Percentiles rank a stretch among this genome's conserved stretches.
These are phyloP conservation scores for Podospora bellae-mahoneyi DNA, from an alignment of 495 filamentous ascomycete genomes.

Conservation along the genomic window DNA sequence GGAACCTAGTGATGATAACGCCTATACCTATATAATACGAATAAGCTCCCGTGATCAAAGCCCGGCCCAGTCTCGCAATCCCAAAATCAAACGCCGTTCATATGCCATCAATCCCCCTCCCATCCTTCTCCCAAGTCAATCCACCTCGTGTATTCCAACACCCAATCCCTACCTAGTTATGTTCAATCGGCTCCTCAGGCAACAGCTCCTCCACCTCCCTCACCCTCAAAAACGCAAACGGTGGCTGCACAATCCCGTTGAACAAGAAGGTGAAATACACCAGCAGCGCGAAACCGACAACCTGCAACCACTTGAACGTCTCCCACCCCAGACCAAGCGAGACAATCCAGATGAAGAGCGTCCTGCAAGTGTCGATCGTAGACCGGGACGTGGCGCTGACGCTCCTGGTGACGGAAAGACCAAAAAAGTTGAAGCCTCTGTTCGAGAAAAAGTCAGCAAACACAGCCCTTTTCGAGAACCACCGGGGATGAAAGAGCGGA, in stretches of 20 bases:
- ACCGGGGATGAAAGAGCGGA: neutral
- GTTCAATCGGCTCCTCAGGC: constrained; percentile 82
- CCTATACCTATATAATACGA: no score
- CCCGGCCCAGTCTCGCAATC: no score
- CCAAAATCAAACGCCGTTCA: no score
- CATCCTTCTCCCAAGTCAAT: neutral
- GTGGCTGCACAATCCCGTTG: constrained; percentile 86
- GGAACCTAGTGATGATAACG: no score
- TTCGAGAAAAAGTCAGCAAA: neutral
- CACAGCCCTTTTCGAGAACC: neutral
- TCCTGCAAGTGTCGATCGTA: constrained; percentile 95
- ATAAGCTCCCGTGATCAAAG: no score
- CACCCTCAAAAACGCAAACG: constrained; percentile 51
- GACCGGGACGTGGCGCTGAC: constrained; percentile 90
- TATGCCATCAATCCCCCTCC: neutral
- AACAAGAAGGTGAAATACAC: constrained; percentile 98
- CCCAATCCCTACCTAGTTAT: constrained; percentile 41
- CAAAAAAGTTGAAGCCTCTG: constrained; percentile 98
- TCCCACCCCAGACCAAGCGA: constrained; percentile 94
- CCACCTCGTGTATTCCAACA: no score
- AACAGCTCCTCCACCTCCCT: constrained; percentile 68
- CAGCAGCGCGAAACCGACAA: constrained; percentile 78
- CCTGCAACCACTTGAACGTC: constrained; percentile 96
- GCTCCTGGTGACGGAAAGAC: constrained; percentile 80
- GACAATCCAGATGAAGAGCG: constrained; percentile 97